Evolutionary conservation across 1,284 basidiomycete species (phyloP), one percentile per base, ranked within the genome.

Genomic region (Leccinum proximum): DNA sequence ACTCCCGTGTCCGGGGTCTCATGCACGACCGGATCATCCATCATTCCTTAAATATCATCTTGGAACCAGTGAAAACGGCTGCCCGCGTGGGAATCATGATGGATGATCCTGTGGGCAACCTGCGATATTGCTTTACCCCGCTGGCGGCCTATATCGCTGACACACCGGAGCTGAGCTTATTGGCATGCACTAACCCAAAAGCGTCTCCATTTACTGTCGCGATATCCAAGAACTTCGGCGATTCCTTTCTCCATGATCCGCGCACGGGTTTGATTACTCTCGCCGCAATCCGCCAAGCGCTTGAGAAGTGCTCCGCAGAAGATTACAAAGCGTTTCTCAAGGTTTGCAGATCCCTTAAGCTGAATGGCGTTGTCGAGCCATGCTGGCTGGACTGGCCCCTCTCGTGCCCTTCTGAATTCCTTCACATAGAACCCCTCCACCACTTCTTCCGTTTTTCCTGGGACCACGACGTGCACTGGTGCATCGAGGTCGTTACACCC

Each of bases 1-100:
- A 58, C 13, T 18, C 18, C 13, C 37, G 18, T 35, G n/a, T 22
- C n/a, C 18, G 37, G 18, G 18, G 35, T 40, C 58, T 59, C 16
- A 10, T 40, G 16, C 59, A 65, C 16, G 64, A 65, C 22, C 66
- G 74, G 2, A 64, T 78, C 1, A 67, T 71, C 38, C 78, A 79
- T 62, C 40, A 69, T 7, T 71, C 68, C 18, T 62, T 79, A 5
- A 71, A 78, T 59, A 68, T 74, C 9, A 64, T 78, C 22, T 64
- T 73, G 4, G 18, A 59, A 9, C 75, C 75, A 3, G 66, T 78
- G 14, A 78, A 78, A 60, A 65, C 54, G 1, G 74, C 74, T 4
- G 76, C 74, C 16, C 14, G 60, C 22, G 58, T 70, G 4, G 76
- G 76, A 1, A 48, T 68, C 1, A 70, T 75, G 66, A 70, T 79